These are phyloP conservation scores for Torulaspora pretoriensis DNA, from an alignment of 1,139 yeast genomes.

Conservation along the genomic window DNA sequence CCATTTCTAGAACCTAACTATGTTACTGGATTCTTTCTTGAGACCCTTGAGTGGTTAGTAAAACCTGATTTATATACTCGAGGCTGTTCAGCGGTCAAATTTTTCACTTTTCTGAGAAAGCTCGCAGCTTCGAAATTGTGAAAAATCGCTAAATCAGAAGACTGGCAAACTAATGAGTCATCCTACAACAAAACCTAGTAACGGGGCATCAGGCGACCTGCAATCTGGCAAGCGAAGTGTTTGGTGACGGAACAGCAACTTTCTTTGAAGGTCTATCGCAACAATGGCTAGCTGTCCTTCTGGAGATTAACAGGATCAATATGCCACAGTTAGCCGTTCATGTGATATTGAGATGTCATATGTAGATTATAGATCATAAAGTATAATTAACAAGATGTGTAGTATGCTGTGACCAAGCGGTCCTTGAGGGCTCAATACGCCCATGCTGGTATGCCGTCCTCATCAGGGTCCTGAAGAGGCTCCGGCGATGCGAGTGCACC, in stretches of 20 bases:
- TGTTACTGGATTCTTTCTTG: neutral
- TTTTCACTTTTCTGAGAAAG: neutral
- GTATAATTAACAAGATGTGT: conserved; percentile 1
- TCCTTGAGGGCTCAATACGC: conserved; percentile 4
- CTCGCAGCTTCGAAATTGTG: conserved; percentile 1
- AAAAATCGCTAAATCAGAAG: neutral
- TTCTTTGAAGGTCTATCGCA: neutral
- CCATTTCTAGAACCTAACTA: neutral
- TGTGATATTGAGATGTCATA: neutral
- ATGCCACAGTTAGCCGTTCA: conserved; percentile 5
- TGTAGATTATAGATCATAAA: neutral
- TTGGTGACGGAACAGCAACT: neutral
- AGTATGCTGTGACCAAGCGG: neutral
- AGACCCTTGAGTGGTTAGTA: neutral
- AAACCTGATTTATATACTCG: neutral
- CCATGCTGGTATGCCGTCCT: conserved; percentile 11
- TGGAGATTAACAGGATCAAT: neutral
- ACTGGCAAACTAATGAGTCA: conserved; percentile 1
- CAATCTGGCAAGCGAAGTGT: neutral
- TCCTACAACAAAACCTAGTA: neutral
- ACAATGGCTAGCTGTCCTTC: neutral
- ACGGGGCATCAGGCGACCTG: neutral
- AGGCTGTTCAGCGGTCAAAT: neutral
- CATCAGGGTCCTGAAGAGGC: conserved; percentile 1
- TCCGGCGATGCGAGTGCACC: conserved; percentile 5